phyloP scores from a whole-genome alignment of 2,329 filamentous ascomycete genomes.

The Claviceps humidiphila region DNA sequence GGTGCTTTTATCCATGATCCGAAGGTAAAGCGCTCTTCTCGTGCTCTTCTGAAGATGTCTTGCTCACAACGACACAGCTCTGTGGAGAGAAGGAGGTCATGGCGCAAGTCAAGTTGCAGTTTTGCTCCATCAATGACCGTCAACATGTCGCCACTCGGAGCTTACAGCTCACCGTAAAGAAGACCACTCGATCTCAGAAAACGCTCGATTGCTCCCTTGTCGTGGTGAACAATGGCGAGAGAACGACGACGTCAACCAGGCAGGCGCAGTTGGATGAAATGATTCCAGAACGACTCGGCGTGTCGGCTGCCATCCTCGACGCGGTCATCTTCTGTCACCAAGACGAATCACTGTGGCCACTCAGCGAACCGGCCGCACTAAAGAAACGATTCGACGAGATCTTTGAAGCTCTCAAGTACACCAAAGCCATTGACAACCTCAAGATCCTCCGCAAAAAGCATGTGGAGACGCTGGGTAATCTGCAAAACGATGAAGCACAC shows the following conservation, averaged over 20 bases:
- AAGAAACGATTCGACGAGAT: constrained; percentile 97
- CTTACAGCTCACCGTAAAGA: constrained; percentile 77
- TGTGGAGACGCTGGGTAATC: constrained; percentile 57
- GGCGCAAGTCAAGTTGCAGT: constrained; percentile 83
- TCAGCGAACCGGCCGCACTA: constrained; percentile 72
- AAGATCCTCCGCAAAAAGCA: constrained; percentile 76
- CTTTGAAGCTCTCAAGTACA: constrained; percentile 93
- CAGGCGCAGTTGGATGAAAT: constrained; percentile 71
- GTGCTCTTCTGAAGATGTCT: neutral
- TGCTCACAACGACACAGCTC: constrained; percentile 33
- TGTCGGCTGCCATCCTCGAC: constrained; percentile 80
- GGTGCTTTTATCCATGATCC: constrained; percentile 96
- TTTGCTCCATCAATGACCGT: constrained; percentile 63
- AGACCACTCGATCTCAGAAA: constrained; percentile 61
- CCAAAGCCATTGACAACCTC: constrained; percentile 92
- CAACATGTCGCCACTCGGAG: constrained; percentile 75
- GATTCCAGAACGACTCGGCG: constrained; percentile 76
- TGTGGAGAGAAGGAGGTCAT: constrained; percentile 77
- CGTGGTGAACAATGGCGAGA: constrained; percentile 68
- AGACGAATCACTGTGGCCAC: constrained; percentile 92
- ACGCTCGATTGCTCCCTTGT: constrained; percentile 70
- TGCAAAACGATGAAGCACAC: constrained; percentile 62
- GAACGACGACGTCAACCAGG: constrained; percentile 63
- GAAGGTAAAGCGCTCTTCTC: constrained; percentile 39
- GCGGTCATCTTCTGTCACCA: constrained; percentile 98